These are phyloP conservation scores for Aspergillus fructus DNA, from an alignment of 2,329 filamentous ascomycete species.

Conservation along the genomic window DNA sequence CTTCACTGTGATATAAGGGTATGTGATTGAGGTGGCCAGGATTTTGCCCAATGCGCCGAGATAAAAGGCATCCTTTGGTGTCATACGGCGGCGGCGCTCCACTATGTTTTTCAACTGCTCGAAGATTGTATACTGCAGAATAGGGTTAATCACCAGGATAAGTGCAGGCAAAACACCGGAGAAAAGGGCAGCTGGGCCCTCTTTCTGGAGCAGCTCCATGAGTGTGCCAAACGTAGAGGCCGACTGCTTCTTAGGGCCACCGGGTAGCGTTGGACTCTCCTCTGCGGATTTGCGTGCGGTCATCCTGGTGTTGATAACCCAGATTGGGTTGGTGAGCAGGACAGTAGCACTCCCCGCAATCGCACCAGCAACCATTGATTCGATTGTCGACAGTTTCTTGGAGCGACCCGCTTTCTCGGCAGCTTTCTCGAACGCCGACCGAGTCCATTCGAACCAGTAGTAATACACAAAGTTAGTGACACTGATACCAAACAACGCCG, in stretches of 20 bases:
- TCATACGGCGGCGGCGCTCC: conserved; percentile 75
- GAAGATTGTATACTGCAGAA: conserved; percentile 97
- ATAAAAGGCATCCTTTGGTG: conserved; percentile 83
- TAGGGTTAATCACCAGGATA: conserved; percentile 95
- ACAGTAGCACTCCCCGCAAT: conserved; percentile 93
- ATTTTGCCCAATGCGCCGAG: conserved; percentile 92
- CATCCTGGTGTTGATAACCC: conserved; percentile 98
- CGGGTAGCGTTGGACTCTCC: conserved; percentile 43
- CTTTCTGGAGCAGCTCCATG: conserved; percentile 73
- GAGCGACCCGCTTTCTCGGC: conserved; percentile 70
- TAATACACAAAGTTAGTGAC: conserved; percentile 99
- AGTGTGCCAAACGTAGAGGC: conserved; percentile 76
- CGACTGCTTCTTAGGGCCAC: conserved; percentile 54
- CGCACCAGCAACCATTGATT: conserved; percentile 93
- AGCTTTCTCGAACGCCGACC: conserved; percentile 75
- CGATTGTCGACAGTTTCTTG: conserved; percentile 82
- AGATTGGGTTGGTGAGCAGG: conserved; percentile 96
- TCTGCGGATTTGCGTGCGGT: conserved; percentile 74
- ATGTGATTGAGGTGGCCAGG: conserved; percentile 88
- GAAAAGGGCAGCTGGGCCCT: conserved; percentile 83
- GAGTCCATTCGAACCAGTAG: conserved; percentile 99
- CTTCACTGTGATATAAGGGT: conserved; percentile 99
- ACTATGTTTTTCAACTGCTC: conserved; percentile 94
- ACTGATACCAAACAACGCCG: conserved; percentile 93
- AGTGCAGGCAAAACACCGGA: conserved; percentile 88